These are phyloP conservation scores for Micromonas commoda DNA, from an alignment of 139 green algal genomes.

Conservation along the genomic window DNA sequence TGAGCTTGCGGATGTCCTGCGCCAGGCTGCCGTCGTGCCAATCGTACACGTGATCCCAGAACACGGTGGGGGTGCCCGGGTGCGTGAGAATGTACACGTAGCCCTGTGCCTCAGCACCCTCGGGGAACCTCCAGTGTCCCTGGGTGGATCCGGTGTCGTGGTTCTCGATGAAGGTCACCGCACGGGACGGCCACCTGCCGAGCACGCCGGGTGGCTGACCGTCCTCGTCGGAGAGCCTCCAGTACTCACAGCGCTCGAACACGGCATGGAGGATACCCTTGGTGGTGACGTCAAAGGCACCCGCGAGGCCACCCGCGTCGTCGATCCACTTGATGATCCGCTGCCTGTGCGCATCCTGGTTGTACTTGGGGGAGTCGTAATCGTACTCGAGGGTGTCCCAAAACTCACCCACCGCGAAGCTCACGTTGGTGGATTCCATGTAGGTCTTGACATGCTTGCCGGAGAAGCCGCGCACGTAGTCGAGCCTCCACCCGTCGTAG, in stretches of 20 bases:
- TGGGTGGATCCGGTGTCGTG: constrained; percentile 43
- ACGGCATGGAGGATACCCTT: constrained; percentile 46
- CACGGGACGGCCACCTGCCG: constrained; percentile 36
- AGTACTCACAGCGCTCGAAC: constrained; percentile 32
- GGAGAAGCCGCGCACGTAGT: constrained; percentile 43
- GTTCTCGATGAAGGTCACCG: constrained; percentile 47
- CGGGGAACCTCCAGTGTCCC: constrained; percentile 41
- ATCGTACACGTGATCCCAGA: constrained; percentile 58
- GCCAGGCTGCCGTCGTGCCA: constrained; percentile 27
- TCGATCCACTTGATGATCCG: constrained; percentile 53
- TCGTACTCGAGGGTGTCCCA: constrained; percentile 49
- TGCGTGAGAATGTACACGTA: constrained; percentile 56
- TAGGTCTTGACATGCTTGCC: constrained; percentile 47
- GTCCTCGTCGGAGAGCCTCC: constrained; percentile 34
- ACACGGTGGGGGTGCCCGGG: constrained; percentile 47
- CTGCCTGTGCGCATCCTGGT: constrained; percentile 46
- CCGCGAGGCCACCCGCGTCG: constrained; percentile 35
- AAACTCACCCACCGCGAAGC: constrained; percentile 51
- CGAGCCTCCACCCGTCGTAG: constrained; percentile 49
- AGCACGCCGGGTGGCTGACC: constrained; percentile 41
- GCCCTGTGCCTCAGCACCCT: constrained; percentile 31
- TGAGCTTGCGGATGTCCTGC: constrained; percentile 38
- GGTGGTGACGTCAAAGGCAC: constrained; percentile 55
- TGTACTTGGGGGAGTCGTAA: constrained; percentile 38
- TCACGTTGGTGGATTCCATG: constrained; percentile 39